phyloP scores from a whole-genome alignment of 2,329 filamentous ascomycete genomes.

The Claviceps digitariae region DNA sequence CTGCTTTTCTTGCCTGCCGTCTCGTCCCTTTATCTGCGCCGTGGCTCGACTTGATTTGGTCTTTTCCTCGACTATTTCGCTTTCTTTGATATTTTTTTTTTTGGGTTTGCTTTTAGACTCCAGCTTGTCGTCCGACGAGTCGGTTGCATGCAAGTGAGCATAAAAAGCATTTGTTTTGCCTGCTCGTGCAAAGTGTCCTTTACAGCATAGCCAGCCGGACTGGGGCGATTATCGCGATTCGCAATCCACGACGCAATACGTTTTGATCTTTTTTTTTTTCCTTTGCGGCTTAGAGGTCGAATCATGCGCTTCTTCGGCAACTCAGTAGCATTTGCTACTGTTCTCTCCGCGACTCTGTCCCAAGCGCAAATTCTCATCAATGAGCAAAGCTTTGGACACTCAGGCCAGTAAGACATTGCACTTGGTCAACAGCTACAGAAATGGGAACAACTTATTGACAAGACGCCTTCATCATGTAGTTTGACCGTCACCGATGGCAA shows the following conservation, averaged over 20 bases:
- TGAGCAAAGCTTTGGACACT: conserved; percentile 66
- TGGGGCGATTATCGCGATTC: neutral
- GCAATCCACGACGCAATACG: neutral
- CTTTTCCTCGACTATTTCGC: neutral
- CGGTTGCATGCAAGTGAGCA: neutral
- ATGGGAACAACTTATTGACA: neutral
- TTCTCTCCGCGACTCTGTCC: conserved; percentile 33
- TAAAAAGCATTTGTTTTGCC: neutral
- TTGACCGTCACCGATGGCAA: conserved; percentile 13
- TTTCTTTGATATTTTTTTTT: neutral
- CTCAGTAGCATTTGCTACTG: conserved; percentile 23
- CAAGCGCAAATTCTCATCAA: conserved; percentile 56
- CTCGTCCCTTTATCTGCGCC: neutral
- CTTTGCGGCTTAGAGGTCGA: neutral
- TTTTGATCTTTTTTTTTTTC: neutral
- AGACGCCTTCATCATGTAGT: neutral
- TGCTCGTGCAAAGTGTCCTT: neutral
- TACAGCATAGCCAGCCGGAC: conserved; percentile 1
- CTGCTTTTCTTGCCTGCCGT: too few species aligned
- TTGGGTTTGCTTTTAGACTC: neutral
- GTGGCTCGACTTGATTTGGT: neutral
- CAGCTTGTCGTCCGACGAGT: neutral
- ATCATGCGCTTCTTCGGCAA: conserved; percentile 4
- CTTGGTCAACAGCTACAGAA: neutral
- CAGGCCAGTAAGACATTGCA: conserved; percentile 36